Evolutionary conservation across 225 moss, liverwort and hornwort species (phyloP), one percentile per base, ranked within the genome.

Genomic region (Asterella californica): DNA sequence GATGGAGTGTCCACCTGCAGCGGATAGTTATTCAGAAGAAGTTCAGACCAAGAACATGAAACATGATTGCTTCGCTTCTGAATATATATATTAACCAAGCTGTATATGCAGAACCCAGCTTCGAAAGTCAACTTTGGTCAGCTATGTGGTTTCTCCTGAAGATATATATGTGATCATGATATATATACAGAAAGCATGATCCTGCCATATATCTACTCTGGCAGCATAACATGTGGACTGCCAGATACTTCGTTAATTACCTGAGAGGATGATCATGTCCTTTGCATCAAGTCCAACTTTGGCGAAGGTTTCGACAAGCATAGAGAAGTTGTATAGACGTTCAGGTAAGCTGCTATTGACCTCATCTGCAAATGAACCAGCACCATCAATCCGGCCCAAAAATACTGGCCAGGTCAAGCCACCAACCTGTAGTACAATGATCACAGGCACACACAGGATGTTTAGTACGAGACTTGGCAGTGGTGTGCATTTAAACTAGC

Each of bases 261-360:
- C 77, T 77, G 77, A 77, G 25, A 77, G 77, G 25, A 63, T 38
- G 14, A 77, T 45, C 77, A 77, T 62, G 6, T 77, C 77, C 61
- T 24, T 24, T 22, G 37, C 45, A 14, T 10, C 37, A 4, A 77
- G 27, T 1, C 60, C 62, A 34, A 62, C 62, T 17, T n/a, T 57
- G 12, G 60, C 21, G 55, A 77, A 77, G 10, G 2, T 46, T 25
- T 27, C 25, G 4, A 37, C 27, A 22, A 77, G 77, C 11, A 4
- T 2, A 22, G 42, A 0, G 21, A 18, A 77, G 14, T 77, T 15
- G 36, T 38, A 61, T 19, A 45, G 24, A 4, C 61, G 77, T 5
- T 34, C 61, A 11, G 77, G 60, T 24, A 77, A 18, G 29, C 38
- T 64, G 77, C 14, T 19, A 5, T 4, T 61, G 6, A 34, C 36